Conservation (phyloP, 2,329 filamentous ascomycete genomes). For the Trichoderma koningiopsis region DNA sequence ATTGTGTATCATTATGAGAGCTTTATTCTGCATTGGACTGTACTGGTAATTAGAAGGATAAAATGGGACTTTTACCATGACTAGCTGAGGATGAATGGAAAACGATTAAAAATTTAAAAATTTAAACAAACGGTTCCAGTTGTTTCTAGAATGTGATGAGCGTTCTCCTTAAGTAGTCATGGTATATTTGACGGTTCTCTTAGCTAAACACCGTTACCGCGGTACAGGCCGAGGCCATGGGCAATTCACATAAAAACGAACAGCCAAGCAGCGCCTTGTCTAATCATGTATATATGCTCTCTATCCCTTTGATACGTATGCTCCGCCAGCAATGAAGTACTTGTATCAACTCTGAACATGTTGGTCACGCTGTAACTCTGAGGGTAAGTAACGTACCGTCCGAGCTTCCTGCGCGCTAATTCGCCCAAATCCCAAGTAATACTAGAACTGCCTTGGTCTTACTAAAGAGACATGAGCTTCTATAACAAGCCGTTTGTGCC, state of each 20-base stretch:
- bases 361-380: too few species aligned
- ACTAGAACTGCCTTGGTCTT: too few species aligned
- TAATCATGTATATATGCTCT: too few species aligned
- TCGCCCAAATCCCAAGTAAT: too few species aligned
- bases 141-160: not conserved
- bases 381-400: too few species aligned
- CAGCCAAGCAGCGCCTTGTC: not conserved
- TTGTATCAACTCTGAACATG: too few species aligned
- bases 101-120: not conserved
- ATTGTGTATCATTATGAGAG: constrained; percentile 25
- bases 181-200: not conserved
- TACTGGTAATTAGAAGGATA: constrained; percentile 23
- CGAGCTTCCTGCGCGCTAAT: too few species aligned
- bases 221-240: too few species aligned
- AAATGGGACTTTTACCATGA: constrained; percentile 15
- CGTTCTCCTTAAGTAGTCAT: not conserved
- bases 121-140: not conserved
- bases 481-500: not conserved
- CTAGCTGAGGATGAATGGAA: constrained; percentile 22
- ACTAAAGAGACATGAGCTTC: too few species aligned
- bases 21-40: constrained; percentile 22
- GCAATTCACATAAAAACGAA: not conserved
- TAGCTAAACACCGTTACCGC: too few species aligned
- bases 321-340: too few species aligned
- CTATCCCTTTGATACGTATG: too few species aligned